Evolutionary conservation across 208 protist species (phyloP), one percentile per base, ranked within the genome.

Genomic region (Acanthamoeba culbertsoni): DNA sequence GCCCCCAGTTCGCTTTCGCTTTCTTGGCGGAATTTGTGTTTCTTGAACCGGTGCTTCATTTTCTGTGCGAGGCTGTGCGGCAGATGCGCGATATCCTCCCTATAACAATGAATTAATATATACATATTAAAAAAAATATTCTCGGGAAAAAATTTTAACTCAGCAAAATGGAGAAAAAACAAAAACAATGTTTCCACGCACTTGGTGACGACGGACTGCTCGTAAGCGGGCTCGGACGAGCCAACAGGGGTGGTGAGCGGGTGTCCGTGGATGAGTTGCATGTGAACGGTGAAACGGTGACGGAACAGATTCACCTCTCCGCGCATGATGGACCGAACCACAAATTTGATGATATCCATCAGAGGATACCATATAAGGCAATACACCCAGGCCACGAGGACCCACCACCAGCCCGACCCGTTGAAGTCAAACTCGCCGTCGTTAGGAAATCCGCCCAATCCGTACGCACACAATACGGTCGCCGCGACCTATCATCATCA

Each of bases 381-480:
- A 95, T 94, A 97, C 8, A 97, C 90, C 95, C 96, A 97, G 2
- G 77, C 92, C 23, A 94, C 37, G 2, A 96, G 40, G 4, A 92
- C 96, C 62, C 86, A 97, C 28, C 92, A 82, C 95, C 95, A 97
- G 59, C 95, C 94, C 6, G 95, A 93, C 55, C 91, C 93, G 68
- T 73, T 20, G 40, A 96, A 94, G 51, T 68, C 42, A 10, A 31
- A 65, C 4, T 20, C 43, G 8, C 42, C 63, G 18, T 93, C 65
- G n/a, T 91, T 77, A 28, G 89, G 93, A 53, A 94, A 95, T 16
- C 93, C 93, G 18, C 73, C 65, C 40, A 96, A 71, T 57, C 95
- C 96, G 48, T 96, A 97, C 35, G 92, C 93, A 55, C 94, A 94
- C 42, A 96, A 77, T 10, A 96, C 73, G 3, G 94, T 96, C 18